Conservation (phyloP, 1,139 yeast genomes). For the Saccharomyces hybrid region DNA sequence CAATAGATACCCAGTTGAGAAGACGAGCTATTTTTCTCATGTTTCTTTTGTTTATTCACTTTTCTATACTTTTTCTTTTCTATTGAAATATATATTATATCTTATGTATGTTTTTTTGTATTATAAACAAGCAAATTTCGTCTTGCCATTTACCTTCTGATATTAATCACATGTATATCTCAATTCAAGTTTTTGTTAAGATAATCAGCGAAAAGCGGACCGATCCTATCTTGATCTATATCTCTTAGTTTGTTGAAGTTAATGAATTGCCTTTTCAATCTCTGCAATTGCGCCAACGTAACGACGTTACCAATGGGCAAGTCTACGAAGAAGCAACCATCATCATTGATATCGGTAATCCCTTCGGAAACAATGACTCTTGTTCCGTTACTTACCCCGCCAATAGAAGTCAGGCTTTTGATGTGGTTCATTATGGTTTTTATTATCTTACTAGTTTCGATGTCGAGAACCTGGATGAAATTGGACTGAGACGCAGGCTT, state of each 20-base stretch:
- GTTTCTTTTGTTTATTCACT: background rate
- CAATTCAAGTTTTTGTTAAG: conserved; percentile 37
- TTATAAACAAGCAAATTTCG: background rate
- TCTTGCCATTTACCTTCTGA: background rate
- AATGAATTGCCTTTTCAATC: conserved; percentile 76
- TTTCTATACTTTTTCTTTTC: background rate
- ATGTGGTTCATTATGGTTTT: conserved; percentile 21
- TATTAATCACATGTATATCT: background rate
- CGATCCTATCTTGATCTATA: conserved; percentile 53
- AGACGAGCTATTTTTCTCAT: background rate
- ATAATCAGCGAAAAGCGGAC: conserved; percentile 66
- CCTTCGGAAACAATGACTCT: conserved; percentile 32
- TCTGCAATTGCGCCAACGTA: conserved; percentile 70
- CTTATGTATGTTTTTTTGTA: background rate
- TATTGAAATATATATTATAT: conserved; percentile 1
- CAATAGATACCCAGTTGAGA: conserved; percentile 13
- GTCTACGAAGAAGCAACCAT: conserved; percentile 39
- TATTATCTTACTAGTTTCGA: conserved; percentile 41
- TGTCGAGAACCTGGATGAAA: conserved; percentile 74
- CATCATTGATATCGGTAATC: conserved; percentile 32
- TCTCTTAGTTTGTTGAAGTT: conserved; percentile 72
- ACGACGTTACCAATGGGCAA: conserved; percentile 54
- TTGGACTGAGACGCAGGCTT: conserved; percentile 68
- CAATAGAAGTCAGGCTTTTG: conserved; percentile 19
- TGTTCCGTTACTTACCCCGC: conserved; percentile 12